Percentiles rank a stretch among this genome's conserved stretches.
Evolutionary conservation across 2,329 filamentous ascomycete species (phyloP).

Genomic region (Aspergillus pseudotamarii): DNA sequence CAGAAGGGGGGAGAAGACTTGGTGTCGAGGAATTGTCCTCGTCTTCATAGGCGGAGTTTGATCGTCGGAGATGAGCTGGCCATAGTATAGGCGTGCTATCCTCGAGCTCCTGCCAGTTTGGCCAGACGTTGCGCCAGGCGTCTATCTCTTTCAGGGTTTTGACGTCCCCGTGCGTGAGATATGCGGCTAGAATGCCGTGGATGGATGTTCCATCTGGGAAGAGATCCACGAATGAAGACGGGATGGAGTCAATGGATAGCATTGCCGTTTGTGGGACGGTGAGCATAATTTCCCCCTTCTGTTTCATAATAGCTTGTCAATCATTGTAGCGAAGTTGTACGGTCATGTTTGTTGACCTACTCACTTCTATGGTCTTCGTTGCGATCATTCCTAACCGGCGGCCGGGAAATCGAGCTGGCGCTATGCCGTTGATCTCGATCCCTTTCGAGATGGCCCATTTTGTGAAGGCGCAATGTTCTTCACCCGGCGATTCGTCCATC

Average conservation of each 20-base stretch:
- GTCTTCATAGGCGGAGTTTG: conserved; percentile 29
- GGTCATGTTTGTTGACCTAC: not conserved
- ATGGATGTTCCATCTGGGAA: conserved; percentile 61
- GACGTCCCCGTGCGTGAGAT: conserved; percentile 56
- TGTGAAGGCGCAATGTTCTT: conserved; percentile 55
- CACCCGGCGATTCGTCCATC: conserved; percentile 17
- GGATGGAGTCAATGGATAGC: conserved; percentile 64
- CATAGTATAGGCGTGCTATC: conserved; percentile 61
- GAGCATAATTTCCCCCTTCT: conserved; percentile 64
- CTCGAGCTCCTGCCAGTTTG: conserved; percentile 61
- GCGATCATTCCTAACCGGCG: conserved; percentile 78
- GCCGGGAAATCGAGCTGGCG: conserved; percentile 67
- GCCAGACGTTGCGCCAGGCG: conserved; percentile 69
- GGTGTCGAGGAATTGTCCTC: conserved; percentile 19
- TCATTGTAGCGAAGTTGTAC: not conserved
- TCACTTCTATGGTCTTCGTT: conserved; percentile 64
- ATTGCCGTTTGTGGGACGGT: conserved; percentile 65
- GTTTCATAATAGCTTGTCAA: not conserved
- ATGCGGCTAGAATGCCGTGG: conserved; percentile 72
- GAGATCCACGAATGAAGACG: conserved; percentile 52
- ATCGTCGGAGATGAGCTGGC: conserved; percentile 45
- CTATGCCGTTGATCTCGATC: conserved; percentile 67
- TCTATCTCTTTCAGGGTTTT: conserved; percentile 51
- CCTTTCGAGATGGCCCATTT: conserved; percentile 67
- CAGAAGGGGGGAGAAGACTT: conserved; percentile 35